Percentiles rank a stretch among this genome's conserved stretches.
phyloP scores from a whole-genome alignment of 192 early-diverging fungal genomes.

The Umbelopsis sp. region DNA sequence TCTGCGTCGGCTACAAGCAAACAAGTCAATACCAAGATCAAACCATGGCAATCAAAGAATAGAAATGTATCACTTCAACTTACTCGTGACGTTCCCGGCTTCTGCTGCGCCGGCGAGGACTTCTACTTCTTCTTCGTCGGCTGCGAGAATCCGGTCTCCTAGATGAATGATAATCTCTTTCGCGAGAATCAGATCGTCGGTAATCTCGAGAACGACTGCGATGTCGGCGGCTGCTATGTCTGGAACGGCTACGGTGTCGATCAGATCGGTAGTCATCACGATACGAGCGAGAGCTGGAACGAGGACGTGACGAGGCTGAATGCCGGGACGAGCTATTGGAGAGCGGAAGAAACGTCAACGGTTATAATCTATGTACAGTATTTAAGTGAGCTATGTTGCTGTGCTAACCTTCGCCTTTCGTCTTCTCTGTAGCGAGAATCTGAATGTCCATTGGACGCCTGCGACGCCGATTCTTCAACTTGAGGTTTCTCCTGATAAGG shows the following conservation, averaged over 20 bases:
- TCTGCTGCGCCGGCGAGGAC: conserved; percentile 41
- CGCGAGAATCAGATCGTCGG: conserved; percentile 44
- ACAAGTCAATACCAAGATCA: background rate
- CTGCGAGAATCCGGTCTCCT: conserved; percentile 28
- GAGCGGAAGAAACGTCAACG: background rate
- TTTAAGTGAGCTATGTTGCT: conserved; percentile 10
- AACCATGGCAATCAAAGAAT: conserved; percentile 8
- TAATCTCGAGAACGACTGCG: conserved; percentile 49
- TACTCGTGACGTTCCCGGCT: conserved; percentile 16
- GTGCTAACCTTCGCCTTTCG: conserved; percentile 16
- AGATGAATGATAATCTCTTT: conserved; percentile 38
- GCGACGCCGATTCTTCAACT: background rate
- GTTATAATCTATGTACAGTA: background rate
- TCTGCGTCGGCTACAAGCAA: conserved; percentile 30
- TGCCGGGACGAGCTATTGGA: conserved; percentile 31
- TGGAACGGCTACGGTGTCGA: conserved; percentile 38
- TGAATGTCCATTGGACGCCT: background rate
- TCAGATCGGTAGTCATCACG: conserved; percentile 27
- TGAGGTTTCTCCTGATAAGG: conserved; percentile 55
- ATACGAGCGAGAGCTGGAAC: conserved; percentile 42
- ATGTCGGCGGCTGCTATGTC: conserved; percentile 45
- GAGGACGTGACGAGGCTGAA: conserved; percentile 44
- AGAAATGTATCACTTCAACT: conserved; percentile 19
- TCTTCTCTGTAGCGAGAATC: conserved; percentile 9
- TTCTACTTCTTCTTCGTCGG: conserved; percentile 47